A percentile compares a stretch with the other conserved stretches of the same genome.
Conservation (phyloP, 2,329 filamentous ascomycete species). For the Xylariales sp. region DNA sequence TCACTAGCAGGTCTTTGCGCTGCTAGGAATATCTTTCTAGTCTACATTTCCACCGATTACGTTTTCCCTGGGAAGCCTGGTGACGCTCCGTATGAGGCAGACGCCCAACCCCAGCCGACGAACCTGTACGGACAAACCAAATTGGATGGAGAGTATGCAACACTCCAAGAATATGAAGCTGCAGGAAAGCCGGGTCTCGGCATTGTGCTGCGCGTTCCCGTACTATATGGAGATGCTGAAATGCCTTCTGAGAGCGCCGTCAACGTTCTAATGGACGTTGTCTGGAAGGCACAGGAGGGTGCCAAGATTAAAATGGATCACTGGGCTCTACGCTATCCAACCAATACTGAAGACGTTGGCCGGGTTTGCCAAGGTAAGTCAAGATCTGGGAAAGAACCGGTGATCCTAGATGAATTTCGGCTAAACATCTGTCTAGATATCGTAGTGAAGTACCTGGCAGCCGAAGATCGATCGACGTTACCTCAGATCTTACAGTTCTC, state of each 20-base stretch:
- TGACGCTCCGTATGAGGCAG: constrained; percentile 76
- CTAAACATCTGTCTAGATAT: constrained; percentile 56
- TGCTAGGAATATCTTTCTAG: constrained; percentile 55
- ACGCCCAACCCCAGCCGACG: constrained; percentile 61
- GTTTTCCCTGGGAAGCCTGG: constrained; percentile 70
- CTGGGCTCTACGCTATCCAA: constrained; percentile 80
- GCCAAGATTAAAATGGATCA: constrained; percentile 74
- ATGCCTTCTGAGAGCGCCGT: constrained; percentile 73
- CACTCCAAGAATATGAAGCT: constrained; percentile 55
- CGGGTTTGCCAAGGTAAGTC: constrained; percentile 65
- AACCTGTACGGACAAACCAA: constrained; percentile 70
- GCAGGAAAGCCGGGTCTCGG: constrained; percentile 49
- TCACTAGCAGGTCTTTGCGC: constrained; percentile 64
- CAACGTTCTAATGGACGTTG: constrained; percentile 71
- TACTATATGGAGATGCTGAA: constrained; percentile 77
- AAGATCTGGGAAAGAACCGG: too few relatives aligned
- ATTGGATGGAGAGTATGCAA: constrained; percentile 56
- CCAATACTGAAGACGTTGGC: constrained; percentile 82
- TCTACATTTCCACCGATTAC: constrained; percentile 82
- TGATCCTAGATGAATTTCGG: too few relatives aligned
- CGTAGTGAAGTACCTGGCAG: constrained; percentile 60
- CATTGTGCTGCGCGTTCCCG: constrained; percentile 73
- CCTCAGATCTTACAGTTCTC: constrained; percentile 78
- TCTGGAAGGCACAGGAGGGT: constrained; percentile 67
- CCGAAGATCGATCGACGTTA: constrained; percentile 44